Evolutionary conservation across 2,329 filamentous ascomycete genomes (phyloP).

Genomic region (Hyphodiscus sp.): DNA sequence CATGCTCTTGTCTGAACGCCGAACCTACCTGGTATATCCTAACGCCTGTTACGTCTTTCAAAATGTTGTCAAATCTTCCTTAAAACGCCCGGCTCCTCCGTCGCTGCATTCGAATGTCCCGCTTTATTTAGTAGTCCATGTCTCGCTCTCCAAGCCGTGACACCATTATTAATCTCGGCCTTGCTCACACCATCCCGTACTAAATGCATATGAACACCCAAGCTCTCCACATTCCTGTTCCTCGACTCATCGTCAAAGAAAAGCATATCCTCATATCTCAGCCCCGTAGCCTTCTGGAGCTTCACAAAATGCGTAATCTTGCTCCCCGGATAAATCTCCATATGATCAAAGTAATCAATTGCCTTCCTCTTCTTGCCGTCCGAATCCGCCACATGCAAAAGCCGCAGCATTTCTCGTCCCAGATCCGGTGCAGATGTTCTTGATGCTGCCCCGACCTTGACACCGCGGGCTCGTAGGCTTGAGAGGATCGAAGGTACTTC

Average conservation of each 20-base stretch:
- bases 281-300: constrained; percentile 62
- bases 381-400: constrained; percentile 51
- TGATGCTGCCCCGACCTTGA: constrained; percentile 66
- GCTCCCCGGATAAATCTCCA: constrained; percentile 67
- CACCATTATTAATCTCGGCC: constrained; percentile 70
- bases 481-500: constrained; percentile 63
- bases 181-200: constrained; percentile 73
- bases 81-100: background rate
- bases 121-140: constrained; percentile 11
- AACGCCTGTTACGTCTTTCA: background rate
- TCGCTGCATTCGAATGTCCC: background rate
- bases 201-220: constrained; percentile 66
- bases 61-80: background rate
- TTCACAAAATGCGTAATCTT: constrained; percentile 83
- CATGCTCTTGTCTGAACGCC: background rate
- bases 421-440: constrained; percentile 75
- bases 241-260: constrained; percentile 93
- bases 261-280: constrained; percentile 77
- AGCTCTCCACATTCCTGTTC: constrained; percentile 71
- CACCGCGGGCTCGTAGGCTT: constrained; percentile 38
- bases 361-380: constrained; percentile 34
- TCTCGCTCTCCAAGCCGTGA: constrained; percentile 73
- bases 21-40: background rate
- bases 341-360: constrained; percentile 53
- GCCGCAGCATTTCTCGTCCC: constrained; percentile 71